Conservation (phyloP, 805 yeast species). For the Metschnikowia borealis region DNA sequence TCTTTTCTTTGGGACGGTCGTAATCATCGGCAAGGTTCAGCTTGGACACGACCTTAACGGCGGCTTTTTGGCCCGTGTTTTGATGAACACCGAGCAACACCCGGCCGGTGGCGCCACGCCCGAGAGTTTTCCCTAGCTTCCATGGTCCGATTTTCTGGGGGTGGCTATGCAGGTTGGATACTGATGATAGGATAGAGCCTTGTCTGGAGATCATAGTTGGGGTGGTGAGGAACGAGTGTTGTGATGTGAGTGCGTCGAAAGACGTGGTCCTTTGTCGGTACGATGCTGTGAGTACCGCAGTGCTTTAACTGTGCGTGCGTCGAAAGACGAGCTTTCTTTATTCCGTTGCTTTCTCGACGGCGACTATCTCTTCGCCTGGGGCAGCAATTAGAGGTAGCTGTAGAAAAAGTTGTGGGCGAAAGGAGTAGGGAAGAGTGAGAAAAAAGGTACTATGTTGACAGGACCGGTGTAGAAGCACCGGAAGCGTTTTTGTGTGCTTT, state of each 20-base stretch:
- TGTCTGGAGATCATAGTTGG: slow-evolving; percentile 43
- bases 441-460: slow-evolving; percentile 5
- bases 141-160: slow-evolving; percentile 72
- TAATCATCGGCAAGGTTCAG: slow-evolving; percentile 43
- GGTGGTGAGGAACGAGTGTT: not conserved
- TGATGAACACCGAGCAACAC: slow-evolving; percentile 71
- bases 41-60: slow-evolving; percentile 79
- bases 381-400: not conserved
- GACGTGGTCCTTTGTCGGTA: slow-evolving; percentile 1
- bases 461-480: slow-evolving; percentile 3
- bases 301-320: not conserved
- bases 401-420: slow-evolving; percentile 2
- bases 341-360: not conserved
- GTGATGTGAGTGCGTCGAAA: not conserved
- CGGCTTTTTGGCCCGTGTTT: slow-evolving; percentile 70
- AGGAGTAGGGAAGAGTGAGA: slow-evolving; percentile 3
- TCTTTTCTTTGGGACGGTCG: slow-evolving; percentile 19
- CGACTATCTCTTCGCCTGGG: not conserved
- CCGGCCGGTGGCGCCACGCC: slow-evolving; percentile 80
- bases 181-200: slow-evolving; percentile 55
- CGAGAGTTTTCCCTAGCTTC: slow-evolving; percentile 74
- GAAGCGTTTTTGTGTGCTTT: not conserved
- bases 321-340: not conserved
- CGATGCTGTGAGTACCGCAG: not conserved
- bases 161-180: slow-evolving; percentile 42